A percentile compares a stretch with the other conserved stretches of the same genome.
Conservation (phyloP, 2,329 filamentous ascomycete genomes). For the Cladosporium colombiae region DNA sequence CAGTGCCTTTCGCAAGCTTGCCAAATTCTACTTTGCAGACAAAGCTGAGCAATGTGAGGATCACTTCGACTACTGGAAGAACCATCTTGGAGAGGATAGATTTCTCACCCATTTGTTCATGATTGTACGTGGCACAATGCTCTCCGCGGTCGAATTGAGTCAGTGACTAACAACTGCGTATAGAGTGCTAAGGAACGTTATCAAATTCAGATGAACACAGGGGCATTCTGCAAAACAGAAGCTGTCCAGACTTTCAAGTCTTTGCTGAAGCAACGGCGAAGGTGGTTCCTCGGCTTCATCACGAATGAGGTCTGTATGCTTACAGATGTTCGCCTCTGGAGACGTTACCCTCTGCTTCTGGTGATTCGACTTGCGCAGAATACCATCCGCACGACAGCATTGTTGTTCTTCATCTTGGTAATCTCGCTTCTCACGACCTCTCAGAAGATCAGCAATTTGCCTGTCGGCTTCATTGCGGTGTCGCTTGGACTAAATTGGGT, state of each 20-base stretch:
- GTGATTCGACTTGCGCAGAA: conserved; percentile 92
- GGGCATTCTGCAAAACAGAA: conserved; percentile 97
- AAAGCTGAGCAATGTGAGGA: conserved; percentile 95
- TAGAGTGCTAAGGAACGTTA: conserved; percentile 74
- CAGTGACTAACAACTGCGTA: neutral
- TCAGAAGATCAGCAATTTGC: conserved; percentile 74
- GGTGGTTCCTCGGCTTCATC: conserved; percentile 92
- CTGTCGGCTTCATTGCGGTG: conserved; percentile 89
- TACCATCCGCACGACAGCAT: conserved; percentile 89
- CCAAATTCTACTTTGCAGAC: conserved; percentile 97
- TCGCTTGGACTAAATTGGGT: conserved; percentile 92
- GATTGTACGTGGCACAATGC: conserved; percentile 61
- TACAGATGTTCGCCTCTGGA: conserved; percentile 90
- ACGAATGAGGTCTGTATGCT: conserved; percentile 99
- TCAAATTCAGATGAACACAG: conserved; percentile 97
- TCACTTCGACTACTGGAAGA: conserved; percentile 94
- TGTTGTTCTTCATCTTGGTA: conserved; percentile 92
- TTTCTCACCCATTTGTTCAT: conserved; percentile 99
- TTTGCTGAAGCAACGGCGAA: conserved; percentile 87
- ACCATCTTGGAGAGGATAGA: conserved; percentile 89
- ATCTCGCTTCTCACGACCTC: conserved; percentile 83
- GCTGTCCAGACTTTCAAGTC: conserved; percentile 85
- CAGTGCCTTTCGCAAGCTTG: conserved; percentile 94
- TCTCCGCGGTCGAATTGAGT: no score
- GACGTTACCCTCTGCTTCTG: conserved; percentile 81